Evolutionary conservation across 176 grass and related monocot species (phyloP).

Genomic region (Aegilops tauschii): DNA sequence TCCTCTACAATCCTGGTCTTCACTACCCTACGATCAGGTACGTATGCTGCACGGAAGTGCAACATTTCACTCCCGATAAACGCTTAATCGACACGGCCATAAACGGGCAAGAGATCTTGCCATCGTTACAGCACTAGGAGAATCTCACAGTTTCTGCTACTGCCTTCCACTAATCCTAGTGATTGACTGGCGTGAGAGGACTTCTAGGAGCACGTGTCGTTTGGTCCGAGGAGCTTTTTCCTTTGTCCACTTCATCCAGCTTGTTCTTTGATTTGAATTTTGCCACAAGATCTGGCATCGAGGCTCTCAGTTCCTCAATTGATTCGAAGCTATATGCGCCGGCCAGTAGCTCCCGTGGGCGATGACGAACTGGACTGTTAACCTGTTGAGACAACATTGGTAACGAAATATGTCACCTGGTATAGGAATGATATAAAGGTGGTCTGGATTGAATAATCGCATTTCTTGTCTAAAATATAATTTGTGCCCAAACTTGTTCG

Average conservation of each 20-base stretch:
- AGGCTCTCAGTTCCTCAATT: constrained; percentile 51
- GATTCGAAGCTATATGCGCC: constrained; percentile 43
- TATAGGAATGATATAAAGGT: background rate
- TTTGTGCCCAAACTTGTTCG: background rate
- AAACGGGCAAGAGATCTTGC: constrained; percentile 40
- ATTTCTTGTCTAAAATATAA: background rate
- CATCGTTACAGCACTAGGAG: constrained; percentile 27
- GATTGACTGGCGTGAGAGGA: constrained; percentile 68
- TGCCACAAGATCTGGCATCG: constrained; percentile 45
- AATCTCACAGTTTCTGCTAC: background rate
- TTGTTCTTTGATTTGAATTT: constrained; percentile 53
- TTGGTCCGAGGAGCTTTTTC: constrained; percentile 33
- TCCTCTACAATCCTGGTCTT: background rate
- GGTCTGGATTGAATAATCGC: constrained; percentile 10
- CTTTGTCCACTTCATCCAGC: constrained; percentile 35
- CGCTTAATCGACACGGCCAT: background rate
- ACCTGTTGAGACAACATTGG: constrained; percentile 40
- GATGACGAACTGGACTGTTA: constrained; percentile 50
- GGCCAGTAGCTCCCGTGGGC: constrained; percentile 16
- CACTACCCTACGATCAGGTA: background rate
- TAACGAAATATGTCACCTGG: background rate
- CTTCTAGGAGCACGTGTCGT: constrained; percentile 50
- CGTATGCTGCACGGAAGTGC: background rate
- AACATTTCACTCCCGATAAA: background rate
- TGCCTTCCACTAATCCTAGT: constrained; percentile 11